Evolutionary conservation across 768 basidiomycete species (phyloP), one percentile per base, ranked within the genome.

Genomic region (Tulasnella sp.): DNA sequence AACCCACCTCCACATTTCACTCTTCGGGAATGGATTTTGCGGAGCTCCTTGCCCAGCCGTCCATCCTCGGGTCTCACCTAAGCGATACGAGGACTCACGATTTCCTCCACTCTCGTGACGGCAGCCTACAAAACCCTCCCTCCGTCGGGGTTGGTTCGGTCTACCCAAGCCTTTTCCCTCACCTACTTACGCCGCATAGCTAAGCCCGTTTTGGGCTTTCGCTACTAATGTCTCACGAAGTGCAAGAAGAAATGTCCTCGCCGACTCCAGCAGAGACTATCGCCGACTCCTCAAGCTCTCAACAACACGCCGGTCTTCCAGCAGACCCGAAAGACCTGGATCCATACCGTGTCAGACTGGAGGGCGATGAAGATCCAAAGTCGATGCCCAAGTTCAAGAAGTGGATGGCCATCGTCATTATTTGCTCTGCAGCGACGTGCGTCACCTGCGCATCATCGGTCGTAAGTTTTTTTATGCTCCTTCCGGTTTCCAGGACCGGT

Each of bases 401-500:
- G 48, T 86, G 85, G 85, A 34, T 81, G n/a, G 83, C 83, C 72
- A 77, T 84, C 2, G 40, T 81, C 69, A 79, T 84, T 79, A 79
- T 86, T 18, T 81, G 75, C 74, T 82, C 28, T 78, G 83, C 83
- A 72, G 81, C 83, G 42, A 79, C 78, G 31, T 84, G 83, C 76
- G 81, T 83, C 37, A 88, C 88, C 0, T 88, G 87, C 78, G 83
- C 85, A 12, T 85, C 84, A 3, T 85, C 85, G 5, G 86, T 88
- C 85, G 86, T 84, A 22, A 77, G 83, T 72, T n/a, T 44, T n/a
- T 44, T 60, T 64, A 6, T 44, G 18, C 4, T 64, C 3, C 22
- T 24, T 34, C 37, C 54, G 18, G 37, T 3, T n/a, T 44, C 44
- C 4, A 12, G 42, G 76, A 2, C 44, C 6, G 41, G 41, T 8